phyloP scores from a whole-genome alignment of 805 yeast genomes.

The Zygosaccharomyces bailii region DNA sequence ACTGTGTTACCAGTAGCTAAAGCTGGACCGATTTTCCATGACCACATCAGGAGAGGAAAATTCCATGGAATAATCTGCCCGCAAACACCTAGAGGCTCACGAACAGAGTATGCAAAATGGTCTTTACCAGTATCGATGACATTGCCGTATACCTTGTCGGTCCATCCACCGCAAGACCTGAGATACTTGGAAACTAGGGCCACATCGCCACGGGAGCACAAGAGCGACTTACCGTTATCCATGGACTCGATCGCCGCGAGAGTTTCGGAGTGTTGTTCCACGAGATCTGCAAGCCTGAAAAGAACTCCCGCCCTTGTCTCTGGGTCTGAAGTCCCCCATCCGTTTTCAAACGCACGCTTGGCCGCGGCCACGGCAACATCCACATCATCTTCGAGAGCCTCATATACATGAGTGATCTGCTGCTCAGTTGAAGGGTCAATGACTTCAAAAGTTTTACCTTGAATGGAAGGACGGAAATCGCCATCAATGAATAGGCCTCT shows the following conservation, averaged over 20 bases:
- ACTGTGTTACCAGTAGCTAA: slow-evolving; percentile 82
- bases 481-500: slow-evolving; percentile 75
- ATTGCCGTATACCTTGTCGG: slow-evolving; percentile 63
- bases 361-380: slow-evolving; percentile 88
- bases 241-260: slow-evolving; percentile 80
- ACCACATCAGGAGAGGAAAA: slow-evolving; percentile 83
- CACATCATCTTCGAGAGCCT: slow-evolving; percentile 69
- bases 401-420: slow-evolving; percentile 59
- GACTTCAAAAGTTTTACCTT: slow-evolving; percentile 59
- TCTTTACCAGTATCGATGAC: slow-evolving; percentile 58
- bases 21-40: slow-evolving; percentile 87
- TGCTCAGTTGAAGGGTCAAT: slow-evolving; percentile 70
- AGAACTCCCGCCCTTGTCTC: slow-evolving; percentile 58
- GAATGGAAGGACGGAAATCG: slow-evolving; percentile 60
- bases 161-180: slow-evolving; percentile 82
- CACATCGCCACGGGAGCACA: slow-evolving; percentile 73
- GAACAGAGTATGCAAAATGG: slow-evolving; percentile 62
- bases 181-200: slow-evolving; percentile 64
- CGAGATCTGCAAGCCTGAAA: slow-evolving; percentile 69
- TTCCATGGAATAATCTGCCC: slow-evolving; percentile 93
- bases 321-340: slow-evolving; percentile 72
- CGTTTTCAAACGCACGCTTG: slow-evolving; percentile 62
- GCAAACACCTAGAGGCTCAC: slow-evolving; percentile 86
- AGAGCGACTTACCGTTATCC: slow-evolving; percentile 85
- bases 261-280: slow-evolving; percentile 70